A percentile compares a stretch with the other conserved stretches of the same genome.
phyloP scores from a whole-genome alignment of 2,329 filamentous ascomycete genomes.

The Diaporthe citrichinensis region DNA sequence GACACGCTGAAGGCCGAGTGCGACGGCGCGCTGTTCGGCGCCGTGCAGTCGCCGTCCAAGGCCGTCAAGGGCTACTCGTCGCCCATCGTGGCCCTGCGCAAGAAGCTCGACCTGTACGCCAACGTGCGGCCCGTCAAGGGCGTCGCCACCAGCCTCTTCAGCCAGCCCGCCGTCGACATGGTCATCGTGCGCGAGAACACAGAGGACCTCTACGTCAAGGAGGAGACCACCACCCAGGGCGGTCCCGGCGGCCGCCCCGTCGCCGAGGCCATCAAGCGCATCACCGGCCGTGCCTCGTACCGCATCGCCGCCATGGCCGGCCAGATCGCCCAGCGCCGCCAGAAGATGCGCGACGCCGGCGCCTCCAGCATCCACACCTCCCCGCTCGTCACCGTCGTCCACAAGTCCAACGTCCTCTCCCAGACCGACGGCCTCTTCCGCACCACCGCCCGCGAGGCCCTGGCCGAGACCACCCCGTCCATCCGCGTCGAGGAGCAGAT shows the following conservation, averaged over 20 bases:
- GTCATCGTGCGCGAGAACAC: conserved; percentile 99
- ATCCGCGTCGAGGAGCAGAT: conserved; percentile 94
- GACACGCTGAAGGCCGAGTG: conserved; percentile 91
- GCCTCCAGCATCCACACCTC: conserved; percentile 73
- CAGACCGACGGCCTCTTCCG: conserved; percentile 98
- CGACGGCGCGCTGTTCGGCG: conserved; percentile 96
- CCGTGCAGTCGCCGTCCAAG: conserved; percentile 91
- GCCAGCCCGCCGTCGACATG: conserved; percentile 79
- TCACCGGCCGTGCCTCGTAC: conserved; percentile 85
- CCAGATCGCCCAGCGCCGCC: conserved; percentile 90
- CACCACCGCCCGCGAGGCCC: conserved; percentile 79
- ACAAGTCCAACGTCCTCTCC: conserved; percentile 97
- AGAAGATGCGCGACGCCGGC: conserved; percentile 79
- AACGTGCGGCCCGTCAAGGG: conserved; percentile 98
- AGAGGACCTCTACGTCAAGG: conserved; percentile 98
- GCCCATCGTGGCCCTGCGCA: conserved; percentile 96
- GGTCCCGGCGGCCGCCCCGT: conserved; percentile 81
- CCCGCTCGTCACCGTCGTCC: conserved; percentile 93
- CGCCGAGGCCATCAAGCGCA: conserved; percentile 98
- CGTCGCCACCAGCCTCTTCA: conserved; percentile 73
- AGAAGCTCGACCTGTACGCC: conserved; percentile 94
- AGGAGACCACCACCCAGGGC: conserved; percentile 86
- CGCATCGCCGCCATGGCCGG: conserved; percentile 95
- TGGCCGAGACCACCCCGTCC: conserved; percentile 69
- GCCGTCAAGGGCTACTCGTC: conserved; percentile 96